Conservation (phyloP, 441 rosid species). For the Omphalea diandra region DNA sequence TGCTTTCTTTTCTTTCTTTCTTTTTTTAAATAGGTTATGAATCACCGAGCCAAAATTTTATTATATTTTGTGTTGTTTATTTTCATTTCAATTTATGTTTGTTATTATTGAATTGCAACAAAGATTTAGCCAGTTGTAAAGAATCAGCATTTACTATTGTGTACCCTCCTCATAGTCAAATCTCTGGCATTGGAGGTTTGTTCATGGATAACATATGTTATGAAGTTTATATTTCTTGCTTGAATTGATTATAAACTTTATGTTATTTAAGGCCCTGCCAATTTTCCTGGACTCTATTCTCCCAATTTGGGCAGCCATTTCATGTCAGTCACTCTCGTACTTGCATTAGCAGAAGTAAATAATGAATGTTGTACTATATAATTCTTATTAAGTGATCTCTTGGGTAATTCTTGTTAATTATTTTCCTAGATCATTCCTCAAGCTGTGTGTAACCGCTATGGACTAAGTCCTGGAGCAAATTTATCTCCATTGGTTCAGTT, state of each 20-base stretch:
- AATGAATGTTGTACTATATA: too few relatives aligned
- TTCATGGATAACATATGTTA: not conserved
- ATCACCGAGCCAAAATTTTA: too few relatives aligned
- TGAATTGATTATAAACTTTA: not conserved
- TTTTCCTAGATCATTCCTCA: slow-evolving; percentile 63
- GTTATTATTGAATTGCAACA: slow-evolving; percentile 31
- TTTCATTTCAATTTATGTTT: not conserved
- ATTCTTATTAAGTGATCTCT: not conserved
- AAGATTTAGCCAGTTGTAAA: slow-evolving; percentile 65
- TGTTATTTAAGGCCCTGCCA: slow-evolving; percentile 53
- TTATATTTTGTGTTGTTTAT: too few relatives aligned
- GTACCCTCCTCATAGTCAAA: slow-evolving; percentile 75
- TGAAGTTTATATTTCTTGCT: too few relatives aligned
- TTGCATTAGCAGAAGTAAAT: slow-evolving; percentile 72
- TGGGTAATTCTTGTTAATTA: not conserved
- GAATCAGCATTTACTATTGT: slow-evolving; percentile 65
- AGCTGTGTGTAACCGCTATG: slow-evolving; percentile 69
- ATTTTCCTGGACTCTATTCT: slow-evolving; percentile 66
- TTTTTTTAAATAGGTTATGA: too few relatives aligned
- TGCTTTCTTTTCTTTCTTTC: not conserved
- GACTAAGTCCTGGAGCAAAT: slow-evolving; percentile 66
- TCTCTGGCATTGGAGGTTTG: slow-evolving; percentile 73
- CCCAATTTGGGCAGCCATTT: slow-evolving; percentile 69
- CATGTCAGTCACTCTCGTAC: slow-evolving; percentile 63
- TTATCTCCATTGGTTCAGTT: slow-evolving; percentile 54